These are phyloP conservation scores for Aureobasidium vineae DNA, from an alignment of 2,329 filamentous ascomycete genomes.

Conservation along the genomic window DNA sequence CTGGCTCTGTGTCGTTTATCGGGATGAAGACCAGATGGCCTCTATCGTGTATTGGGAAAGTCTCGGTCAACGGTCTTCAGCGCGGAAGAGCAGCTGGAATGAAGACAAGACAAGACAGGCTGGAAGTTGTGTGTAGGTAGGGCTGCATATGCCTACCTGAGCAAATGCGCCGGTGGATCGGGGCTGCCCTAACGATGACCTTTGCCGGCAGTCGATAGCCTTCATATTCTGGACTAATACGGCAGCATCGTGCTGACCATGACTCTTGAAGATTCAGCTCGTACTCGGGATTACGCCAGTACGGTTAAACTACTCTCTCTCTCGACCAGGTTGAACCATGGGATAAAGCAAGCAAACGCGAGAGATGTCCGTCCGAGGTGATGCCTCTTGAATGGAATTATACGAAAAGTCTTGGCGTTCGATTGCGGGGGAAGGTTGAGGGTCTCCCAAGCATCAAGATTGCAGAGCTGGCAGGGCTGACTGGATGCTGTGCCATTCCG, in stretches of 20 bases:
- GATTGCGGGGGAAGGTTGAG: slow-evolving; percentile 1
- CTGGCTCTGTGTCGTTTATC: neutral
- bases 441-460: neutral
- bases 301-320: neutral
- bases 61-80: neutral
- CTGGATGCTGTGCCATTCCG: slow-evolving; percentile 4
- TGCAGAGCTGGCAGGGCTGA: slow-evolving; percentile 9
- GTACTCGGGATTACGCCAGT: neutral
- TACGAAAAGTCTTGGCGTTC: neutral
- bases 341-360: neutral
- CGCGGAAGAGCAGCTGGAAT: neutral
- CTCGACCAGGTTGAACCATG: neutral
- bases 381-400: neutral
- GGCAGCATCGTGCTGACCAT: neutral
- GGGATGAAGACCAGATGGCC: neutral
- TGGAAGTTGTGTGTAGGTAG: neutral
- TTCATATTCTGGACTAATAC: neutral
- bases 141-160: neutral
- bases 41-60: neutral
- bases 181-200: neutral
- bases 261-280: neutral
- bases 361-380: slow-evolving; percentile 8
- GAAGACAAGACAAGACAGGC: neutral
- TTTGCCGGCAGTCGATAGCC: neutral
- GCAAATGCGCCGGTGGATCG: neutral